Conservation (phyloP, 441 rosid species). For the Brassica balearica region DNA sequence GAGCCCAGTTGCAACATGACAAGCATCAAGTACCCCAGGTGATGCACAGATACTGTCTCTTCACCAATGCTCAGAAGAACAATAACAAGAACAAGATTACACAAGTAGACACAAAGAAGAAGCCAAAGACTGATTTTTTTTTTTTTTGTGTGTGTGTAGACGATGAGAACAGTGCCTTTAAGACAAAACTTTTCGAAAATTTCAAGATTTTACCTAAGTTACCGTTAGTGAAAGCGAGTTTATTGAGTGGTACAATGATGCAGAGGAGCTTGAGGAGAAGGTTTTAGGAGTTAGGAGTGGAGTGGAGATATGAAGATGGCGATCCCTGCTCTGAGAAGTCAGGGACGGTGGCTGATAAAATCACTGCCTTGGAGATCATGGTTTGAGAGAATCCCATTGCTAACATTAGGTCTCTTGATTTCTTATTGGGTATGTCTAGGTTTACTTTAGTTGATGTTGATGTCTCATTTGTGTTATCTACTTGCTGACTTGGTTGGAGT, state of each 20-base stretch:
- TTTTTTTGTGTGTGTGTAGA: slow-evolving; percentile 44
- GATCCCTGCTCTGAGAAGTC: slow-evolving; percentile 74
- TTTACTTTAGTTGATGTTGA: background rate
- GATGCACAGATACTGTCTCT: background rate
- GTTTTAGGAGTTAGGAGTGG: slow-evolving; percentile 70
- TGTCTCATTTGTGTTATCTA: background rate
- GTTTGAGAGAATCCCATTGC: slow-evolving; percentile 91
- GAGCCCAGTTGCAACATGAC: background rate
- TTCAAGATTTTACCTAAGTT: slow-evolving; percentile 71
- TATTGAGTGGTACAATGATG: slow-evolving; percentile 79
- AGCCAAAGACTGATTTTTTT: slow-evolving; percentile 61
- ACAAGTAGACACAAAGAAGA: slow-evolving; percentile 22
- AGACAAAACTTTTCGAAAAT: slow-evolving; percentile 46
- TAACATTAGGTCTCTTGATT: slow-evolving; percentile 90
- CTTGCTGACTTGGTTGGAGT: slow-evolving; percentile 26
- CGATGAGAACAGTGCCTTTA: slow-evolving; percentile 36
- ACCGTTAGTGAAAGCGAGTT: slow-evolving; percentile 72
- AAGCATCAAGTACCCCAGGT: background rate
- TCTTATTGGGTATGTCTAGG: slow-evolving; percentile 64
- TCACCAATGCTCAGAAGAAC: background rate
- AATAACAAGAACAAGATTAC: slow-evolving; percentile 3
- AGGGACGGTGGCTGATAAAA: slow-evolving; percentile 91
- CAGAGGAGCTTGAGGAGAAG: slow-evolving; percentile 69
- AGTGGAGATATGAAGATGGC: slow-evolving; percentile 88
- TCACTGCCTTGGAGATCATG: slow-evolving; percentile 83